These are phyloP conservation scores for Eimeria mitis DNA, from an alignment of 169 alveolate genomes.

Conservation along the genomic window DNA sequence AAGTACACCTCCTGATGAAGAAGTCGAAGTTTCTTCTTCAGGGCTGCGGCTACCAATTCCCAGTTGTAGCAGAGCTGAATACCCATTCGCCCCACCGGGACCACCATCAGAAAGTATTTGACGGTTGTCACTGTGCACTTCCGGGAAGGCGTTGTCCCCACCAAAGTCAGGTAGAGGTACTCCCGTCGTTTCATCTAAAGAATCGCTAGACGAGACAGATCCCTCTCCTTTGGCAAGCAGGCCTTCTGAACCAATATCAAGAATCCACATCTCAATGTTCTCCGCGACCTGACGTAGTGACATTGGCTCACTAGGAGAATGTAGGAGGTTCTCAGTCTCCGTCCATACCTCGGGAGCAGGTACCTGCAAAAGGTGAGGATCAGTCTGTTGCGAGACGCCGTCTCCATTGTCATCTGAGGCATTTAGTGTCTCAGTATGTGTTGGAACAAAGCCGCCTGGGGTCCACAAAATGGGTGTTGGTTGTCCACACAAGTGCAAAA, in stretches of 20 bases:
- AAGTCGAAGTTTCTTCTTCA: not conserved
- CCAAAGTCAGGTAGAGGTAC: not conserved
- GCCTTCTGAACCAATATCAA: not conserved
- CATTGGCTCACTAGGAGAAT: not conserved
- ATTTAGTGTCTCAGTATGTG: not conserved
- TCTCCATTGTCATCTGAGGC: not conserved
- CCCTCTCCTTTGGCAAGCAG: not conserved
- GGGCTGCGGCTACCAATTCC: not conserved
- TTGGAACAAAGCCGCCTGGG: not conserved
- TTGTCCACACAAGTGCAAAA: constrained; percentile 65
- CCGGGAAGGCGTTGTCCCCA: not conserved
- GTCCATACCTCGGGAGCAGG: not conserved
- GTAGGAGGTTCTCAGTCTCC: constrained; percentile 8
- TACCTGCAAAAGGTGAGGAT: constrained; percentile 30
- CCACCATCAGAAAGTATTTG: not conserved
- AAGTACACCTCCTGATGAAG: not conserved
- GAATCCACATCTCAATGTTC: constrained; percentile 71
- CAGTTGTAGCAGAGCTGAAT: not conserved
- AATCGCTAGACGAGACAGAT: constrained; percentile 42
- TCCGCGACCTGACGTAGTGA: constrained; percentile 44
- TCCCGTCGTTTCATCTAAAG: constrained; percentile 19
- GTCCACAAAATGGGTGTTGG: constrained; percentile 44
- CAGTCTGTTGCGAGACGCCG: not conserved
- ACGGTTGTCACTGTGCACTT: not conserved
- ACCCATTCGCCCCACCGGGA: not conserved